These are phyloP conservation scores for Pythium coloratum DNA, from an alignment of 352 stramenopile species.

Conservation along the genomic window DNA sequence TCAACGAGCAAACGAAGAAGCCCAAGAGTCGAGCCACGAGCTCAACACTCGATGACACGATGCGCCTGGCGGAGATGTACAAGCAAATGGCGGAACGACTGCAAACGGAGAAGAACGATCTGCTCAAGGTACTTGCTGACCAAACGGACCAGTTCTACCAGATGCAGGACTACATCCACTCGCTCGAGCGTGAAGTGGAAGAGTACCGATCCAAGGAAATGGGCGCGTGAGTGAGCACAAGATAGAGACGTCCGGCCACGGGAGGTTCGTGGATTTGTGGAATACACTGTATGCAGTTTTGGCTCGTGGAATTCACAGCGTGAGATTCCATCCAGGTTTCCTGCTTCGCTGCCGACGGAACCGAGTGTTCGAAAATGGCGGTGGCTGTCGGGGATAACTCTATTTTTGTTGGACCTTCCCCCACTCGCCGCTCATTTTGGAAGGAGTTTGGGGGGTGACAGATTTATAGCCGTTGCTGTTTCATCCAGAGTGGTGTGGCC, in stretches of 20 bases:
- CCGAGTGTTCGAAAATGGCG: not conserved
- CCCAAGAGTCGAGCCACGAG: conserved; percentile 2
- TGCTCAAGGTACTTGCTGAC: conserved; percentile 65
- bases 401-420: not conserved
- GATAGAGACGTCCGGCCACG: not conserved
- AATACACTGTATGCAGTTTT: conserved; percentile 4
- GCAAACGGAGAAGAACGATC: conserved; percentile 72
- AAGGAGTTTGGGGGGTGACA: not conserved
- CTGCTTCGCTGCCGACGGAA: too few relatives aligned
- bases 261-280: conserved; percentile 4
- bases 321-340: not conserved
- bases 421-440: not conserved
- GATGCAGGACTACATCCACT: conserved; percentile 76
- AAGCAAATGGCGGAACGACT: conserved; percentile 78
- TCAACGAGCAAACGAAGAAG: not conserved
- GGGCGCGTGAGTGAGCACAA: not conserved
- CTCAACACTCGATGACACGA: conserved; percentile 45
- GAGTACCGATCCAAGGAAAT: conserved; percentile 31
- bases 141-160: conserved; percentile 75
- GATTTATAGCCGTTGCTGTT: not conserved
- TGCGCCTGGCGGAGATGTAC: conserved; percentile 79
- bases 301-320: not conserved
- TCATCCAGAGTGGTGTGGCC: not conserved
- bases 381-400: not conserved
- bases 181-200: conserved; percentile 60